A percentile compares a stretch with the other conserved stretches of the same genome.
Evolutionary conservation across 2,329 filamentous ascomycete genomes (phyloP).

Genomic region (Colletotrichum liaoningense): DNA sequence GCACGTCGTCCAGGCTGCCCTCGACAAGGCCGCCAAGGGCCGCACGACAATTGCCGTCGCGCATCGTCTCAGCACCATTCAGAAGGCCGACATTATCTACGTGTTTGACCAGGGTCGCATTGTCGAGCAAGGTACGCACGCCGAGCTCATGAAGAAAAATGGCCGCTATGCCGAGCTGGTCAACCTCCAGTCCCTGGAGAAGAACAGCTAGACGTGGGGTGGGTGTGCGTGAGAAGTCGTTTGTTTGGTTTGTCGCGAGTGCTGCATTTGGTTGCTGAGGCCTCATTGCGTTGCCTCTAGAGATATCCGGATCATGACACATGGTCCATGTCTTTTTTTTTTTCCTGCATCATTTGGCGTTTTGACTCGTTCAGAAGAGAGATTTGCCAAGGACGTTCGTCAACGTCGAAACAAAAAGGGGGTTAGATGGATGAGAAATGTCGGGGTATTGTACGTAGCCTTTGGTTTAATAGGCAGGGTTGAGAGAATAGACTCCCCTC

Average conservation of each 20-base stretch:
- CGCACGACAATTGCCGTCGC: slow-evolving; percentile 95
- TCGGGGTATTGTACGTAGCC: slow-evolving; percentile 12
- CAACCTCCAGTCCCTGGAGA: slow-evolving; percentile 81
- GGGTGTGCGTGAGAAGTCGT: neutral
- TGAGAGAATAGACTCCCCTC: slow-evolving; percentile 16
- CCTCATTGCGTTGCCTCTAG: neutral
- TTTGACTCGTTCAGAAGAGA: neutral
- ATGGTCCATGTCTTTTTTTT: slow-evolving; percentile 31
- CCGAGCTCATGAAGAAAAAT: slow-evolving; percentile 75
- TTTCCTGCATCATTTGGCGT: slow-evolving; percentile 32
- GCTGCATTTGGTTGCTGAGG: slow-evolving; percentile 15
- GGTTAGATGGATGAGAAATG: neutral
- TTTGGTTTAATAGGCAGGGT: slow-evolving; percentile 26
- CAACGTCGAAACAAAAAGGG: neutral
- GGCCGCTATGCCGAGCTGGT: slow-evolving; percentile 84
- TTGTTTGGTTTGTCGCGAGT: slow-evolving; percentile 18
- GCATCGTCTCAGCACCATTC: slow-evolving; percentile 90
- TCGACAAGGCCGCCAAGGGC: slow-evolving; percentile 85
- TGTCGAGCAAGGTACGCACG: slow-evolving; percentile 86
- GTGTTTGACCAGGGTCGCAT: slow-evolving; percentile 94
- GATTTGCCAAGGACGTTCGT: neutral
- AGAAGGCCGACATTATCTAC: slow-evolving; percentile 94
- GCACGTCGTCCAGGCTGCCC: slow-evolving; percentile 82
- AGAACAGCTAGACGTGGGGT: slow-evolving; percentile 49
- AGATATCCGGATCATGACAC: slow-evolving; percentile 31